Evolutionary conservation across 345 rosid genomes (phyloP).

Genomic region (Aquilaria malaccensis): DNA sequence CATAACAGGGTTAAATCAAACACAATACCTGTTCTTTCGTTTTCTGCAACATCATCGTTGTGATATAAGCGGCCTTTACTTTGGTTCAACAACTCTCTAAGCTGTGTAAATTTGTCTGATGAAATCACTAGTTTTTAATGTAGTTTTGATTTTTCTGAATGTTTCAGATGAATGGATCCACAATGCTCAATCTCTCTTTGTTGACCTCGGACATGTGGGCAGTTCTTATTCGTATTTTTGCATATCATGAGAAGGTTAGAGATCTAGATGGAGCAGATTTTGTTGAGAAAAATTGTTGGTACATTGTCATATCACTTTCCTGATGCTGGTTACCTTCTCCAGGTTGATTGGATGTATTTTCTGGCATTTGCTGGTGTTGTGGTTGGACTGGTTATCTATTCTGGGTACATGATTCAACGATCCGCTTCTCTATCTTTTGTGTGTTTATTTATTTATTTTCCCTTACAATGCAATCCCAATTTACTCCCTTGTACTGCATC

Average conservation of each 20-base stretch:
- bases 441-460: too few relatives aligned
- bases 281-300: too few relatives aligned
- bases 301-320: not conserved
- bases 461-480: too few relatives aligned
- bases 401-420: slow-evolving; percentile 35
- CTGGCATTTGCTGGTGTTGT: slow-evolving; percentile 72
- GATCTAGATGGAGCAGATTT: not conserved
- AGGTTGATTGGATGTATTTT: slow-evolving; percentile 92
- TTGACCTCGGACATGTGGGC: slow-evolving; percentile 97
- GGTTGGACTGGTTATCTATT: slow-evolving; percentile 64
- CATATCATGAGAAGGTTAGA: slow-evolving; percentile 78
- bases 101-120: too few relatives aligned
- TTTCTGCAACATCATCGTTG: too few relatives aligned
- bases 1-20: too few relatives aligned
- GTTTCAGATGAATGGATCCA: slow-evolving; percentile 58
- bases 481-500: too few relatives aligned
- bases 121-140: too few relatives aligned
- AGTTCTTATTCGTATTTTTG: slow-evolving; percentile 73
- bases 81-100: too few relatives aligned
- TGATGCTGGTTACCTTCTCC: slow-evolving; percentile 7
- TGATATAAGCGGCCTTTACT: too few relatives aligned
- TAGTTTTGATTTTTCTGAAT: too few relatives aligned
- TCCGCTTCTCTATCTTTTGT: not conserved
- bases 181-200: slow-evolving; percentile 88
- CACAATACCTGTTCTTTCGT: too few relatives aligned